Evolutionary conservation across 805 yeast genomes (phyloP).

Genomic region (Wickerhamiella alocasiicola): DNA sequence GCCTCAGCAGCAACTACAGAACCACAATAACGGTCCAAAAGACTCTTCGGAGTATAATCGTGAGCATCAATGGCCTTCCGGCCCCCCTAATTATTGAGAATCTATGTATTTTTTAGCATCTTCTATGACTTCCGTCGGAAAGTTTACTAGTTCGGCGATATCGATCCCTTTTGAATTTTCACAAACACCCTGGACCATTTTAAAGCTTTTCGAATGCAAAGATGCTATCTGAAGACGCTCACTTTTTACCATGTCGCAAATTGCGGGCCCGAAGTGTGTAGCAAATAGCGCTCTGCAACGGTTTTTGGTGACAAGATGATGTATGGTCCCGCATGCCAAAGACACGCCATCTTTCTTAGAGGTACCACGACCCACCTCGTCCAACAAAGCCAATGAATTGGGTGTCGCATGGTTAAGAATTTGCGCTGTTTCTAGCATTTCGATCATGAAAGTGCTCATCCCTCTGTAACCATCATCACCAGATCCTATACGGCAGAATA

Average conservation of each 20-base stretch:
- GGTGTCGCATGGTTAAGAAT: constrained; percentile 55
- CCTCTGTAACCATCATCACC: constrained; percentile 65
- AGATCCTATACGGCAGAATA: constrained; percentile 71
- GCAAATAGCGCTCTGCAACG: constrained; percentile 75
- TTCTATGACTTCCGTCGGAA: constrained; percentile 35
- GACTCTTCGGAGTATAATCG: neutral
- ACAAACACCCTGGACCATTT: constrained; percentile 54
- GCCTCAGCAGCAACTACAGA: constrained; percentile 2
- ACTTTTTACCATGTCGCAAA: constrained; percentile 31
- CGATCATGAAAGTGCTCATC: constrained; percentile 82
- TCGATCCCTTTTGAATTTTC: constrained; percentile 61
- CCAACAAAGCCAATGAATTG: constrained; percentile 62
- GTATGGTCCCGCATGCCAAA: constrained; percentile 65
- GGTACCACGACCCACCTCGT: constrained; percentile 86
- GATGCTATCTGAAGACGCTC: constrained; percentile 19
- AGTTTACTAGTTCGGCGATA: constrained; percentile 69
- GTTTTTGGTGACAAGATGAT: constrained; percentile 40
- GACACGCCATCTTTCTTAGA: constrained; percentile 76
- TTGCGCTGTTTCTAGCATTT: constrained; percentile 72
- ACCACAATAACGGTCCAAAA: neutral
- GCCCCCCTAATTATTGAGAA: constrained; percentile 1
- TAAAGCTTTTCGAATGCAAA: constrained; percentile 30
- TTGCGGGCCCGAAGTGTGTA: constrained; percentile 63
- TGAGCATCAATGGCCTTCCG: constrained; percentile 4
- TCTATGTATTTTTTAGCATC: constrained; percentile 6